Conservation (phyloP, 2,329 filamentous ascomycete species). For the Botrytis byssoidea region DNA sequence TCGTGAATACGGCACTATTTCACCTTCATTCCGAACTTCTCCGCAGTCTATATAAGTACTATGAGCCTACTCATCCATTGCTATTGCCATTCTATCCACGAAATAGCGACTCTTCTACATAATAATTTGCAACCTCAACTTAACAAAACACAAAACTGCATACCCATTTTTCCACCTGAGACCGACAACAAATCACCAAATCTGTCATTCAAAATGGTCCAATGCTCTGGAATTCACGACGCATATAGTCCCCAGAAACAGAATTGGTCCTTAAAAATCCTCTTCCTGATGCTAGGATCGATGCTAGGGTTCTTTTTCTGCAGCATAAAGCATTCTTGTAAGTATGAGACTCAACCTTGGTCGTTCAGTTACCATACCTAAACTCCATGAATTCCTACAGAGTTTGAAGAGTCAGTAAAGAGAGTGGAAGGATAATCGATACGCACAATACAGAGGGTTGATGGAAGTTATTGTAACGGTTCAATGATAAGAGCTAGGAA, state of each 20-base stretch:
- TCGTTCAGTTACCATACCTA: background rate
- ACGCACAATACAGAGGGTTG: too few species aligned
- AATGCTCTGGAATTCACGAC: background rate
- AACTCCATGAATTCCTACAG: background rate
- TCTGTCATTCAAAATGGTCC: background rate
- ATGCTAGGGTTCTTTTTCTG: background rate
- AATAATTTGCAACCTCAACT: background rate
- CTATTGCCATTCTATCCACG: background rate
- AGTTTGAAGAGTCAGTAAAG: background rate
- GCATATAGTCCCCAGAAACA: background rate
- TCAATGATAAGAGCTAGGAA: background rate
- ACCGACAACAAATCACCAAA: background rate
- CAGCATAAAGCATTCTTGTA: background rate
- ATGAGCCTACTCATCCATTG: background rate
- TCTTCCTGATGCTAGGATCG: background rate
- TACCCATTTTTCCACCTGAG: background rate
- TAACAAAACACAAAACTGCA: background rate
- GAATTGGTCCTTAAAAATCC: background rate
- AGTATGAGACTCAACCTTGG: background rate
- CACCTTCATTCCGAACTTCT: accelerated
- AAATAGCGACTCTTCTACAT: background rate
- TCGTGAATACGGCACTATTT: background rate
- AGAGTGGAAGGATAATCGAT: background rate
- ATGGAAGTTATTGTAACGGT: background rate
- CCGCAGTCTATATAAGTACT: background rate